phyloP scores from a whole-genome alignment of 2,329 filamentous ascomycete species.

The Geosmithia flava region DNA sequence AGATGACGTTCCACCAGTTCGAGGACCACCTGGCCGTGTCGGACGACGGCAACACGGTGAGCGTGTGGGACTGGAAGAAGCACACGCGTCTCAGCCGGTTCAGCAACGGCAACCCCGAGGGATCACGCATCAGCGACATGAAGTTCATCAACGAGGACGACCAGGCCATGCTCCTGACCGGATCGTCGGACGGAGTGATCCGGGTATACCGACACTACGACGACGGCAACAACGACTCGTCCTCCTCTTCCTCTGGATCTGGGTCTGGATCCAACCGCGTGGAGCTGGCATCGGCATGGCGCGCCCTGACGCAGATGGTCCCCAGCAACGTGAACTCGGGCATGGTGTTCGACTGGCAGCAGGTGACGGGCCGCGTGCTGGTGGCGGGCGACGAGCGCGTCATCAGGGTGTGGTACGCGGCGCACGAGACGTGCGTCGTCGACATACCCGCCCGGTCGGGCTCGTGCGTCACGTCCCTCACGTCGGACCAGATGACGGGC shows the following conservation, averaged over 20 bases:
- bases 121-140: conserved; percentile 87
- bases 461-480: conserved; percentile 90
- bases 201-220: conserved; percentile 92
- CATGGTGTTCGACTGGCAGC: conserved; percentile 97
- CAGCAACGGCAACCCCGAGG: conserved; percentile 84
- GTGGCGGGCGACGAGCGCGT: conserved; percentile 93
- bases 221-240: conserved; percentile 18
- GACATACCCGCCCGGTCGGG: conserved; percentile 92
- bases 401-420: conserved; percentile 92
- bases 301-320: conserved; percentile 85
- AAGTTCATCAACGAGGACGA: conserved; percentile 99
- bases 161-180: conserved; percentile 85
- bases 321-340: conserved; percentile 90
- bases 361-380: conserved; percentile 89
- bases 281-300: conserved; percentile 81
- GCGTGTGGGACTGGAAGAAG: conserved; percentile 87
- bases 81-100: conserved; percentile 68
- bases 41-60: conserved; percentile 83
- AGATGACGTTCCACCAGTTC: conserved; percentile 96
- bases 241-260: not conserved
- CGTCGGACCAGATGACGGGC: conserved; percentile 94
- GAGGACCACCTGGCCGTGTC: conserved; percentile 91
- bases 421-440: conserved; percentile 80
- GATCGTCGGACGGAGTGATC: conserved; percentile 88
- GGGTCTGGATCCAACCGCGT: conserved; percentile 33